Conservation (phyloP, 2,329 filamentous ascomycete species). For the Colletotrichum shisoi region DNA sequence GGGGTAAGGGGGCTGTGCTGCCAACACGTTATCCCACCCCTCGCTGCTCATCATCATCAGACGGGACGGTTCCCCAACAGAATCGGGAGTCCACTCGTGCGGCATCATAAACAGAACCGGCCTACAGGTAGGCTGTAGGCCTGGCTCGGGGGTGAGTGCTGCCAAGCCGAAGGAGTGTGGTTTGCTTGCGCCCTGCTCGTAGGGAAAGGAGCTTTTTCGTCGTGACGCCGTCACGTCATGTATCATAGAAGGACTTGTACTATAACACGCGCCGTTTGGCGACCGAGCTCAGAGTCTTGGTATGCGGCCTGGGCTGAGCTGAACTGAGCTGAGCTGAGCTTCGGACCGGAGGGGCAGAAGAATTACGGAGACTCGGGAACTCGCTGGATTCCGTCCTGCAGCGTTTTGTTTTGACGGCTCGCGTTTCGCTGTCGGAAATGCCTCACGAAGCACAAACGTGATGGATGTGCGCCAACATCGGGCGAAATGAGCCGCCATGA, state of each 20-base stretch:
- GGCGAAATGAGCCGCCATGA: constrained; percentile 1
- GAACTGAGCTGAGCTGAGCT: not conserved
- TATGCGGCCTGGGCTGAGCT: not conserved
- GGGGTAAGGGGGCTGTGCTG: constrained; percentile 39
- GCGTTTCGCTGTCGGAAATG: constrained; percentile 21
- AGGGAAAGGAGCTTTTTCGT: constrained; percentile 2
- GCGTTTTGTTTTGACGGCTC: constrained; percentile 15
- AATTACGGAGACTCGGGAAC: constrained; percentile 22
- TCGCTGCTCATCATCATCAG: constrained; percentile 25
- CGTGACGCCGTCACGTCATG: constrained; percentile 22
- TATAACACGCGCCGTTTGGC: constrained; percentile 7
- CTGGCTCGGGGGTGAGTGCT: constrained; percentile 3
- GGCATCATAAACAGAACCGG: constrained; percentile 14
- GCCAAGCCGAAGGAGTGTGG: not conserved
- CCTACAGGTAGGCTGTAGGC: constrained; percentile 3
- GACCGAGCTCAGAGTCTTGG: not conserved
- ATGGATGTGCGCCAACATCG: constrained; percentile 19
- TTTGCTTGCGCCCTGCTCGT: constrained; percentile 8
- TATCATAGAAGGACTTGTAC: constrained; percentile 38
- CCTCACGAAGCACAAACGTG: constrained; percentile 22
- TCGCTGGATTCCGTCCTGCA: constrained; percentile 24
- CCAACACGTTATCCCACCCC: constrained; percentile 6
- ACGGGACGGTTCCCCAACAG: constrained; percentile 21
- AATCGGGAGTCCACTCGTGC: constrained; percentile 9
- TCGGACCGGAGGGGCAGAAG: not conserved